A percentile compares a stretch with the other conserved stretches of the same genome.
Evolutionary conservation across 2,329 filamentous ascomycete species (phyloP).

Genomic region (Penicillium sp.): DNA sequence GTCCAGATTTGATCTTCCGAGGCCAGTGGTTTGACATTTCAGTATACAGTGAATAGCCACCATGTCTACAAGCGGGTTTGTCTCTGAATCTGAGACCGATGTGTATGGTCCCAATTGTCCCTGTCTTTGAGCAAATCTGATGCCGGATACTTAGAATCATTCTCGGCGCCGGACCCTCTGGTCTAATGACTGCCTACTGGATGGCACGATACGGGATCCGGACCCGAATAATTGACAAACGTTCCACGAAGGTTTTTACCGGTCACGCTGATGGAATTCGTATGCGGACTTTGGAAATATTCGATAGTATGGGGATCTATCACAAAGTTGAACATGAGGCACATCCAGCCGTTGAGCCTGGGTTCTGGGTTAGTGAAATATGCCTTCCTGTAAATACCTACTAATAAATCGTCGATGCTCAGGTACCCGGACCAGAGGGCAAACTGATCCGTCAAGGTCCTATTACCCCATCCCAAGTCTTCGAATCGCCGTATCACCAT

Average conservation of each 20-base stretch:
- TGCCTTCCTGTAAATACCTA: background rate
- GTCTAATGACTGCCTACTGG: slow-evolving; percentile 53
- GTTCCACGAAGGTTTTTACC: slow-evolving; percentile 36
- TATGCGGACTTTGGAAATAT: slow-evolving; percentile 46
- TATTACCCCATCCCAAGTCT: slow-evolving; percentile 59
- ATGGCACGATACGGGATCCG: slow-evolving; percentile 51
- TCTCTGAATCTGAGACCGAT: slow-evolving; percentile 11
- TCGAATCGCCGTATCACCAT: slow-evolving; percentile 62
- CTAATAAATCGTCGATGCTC: background rate
- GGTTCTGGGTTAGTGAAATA: slow-evolving; percentile 41
- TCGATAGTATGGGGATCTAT: slow-evolving; percentile 69
- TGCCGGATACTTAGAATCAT: slow-evolving; percentile 30
- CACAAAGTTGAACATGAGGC: slow-evolving; percentile 65
- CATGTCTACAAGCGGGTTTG: background rate
- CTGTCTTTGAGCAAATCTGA: background rate
- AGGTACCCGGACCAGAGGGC: slow-evolving; percentile 51
- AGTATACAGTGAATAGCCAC: background rate
- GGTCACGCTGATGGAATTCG: slow-evolving; percentile 29
- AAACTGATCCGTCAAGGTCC: slow-evolving; percentile 59
- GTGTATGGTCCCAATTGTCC: slow-evolving; percentile 8
- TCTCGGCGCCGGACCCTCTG: slow-evolving; percentile 52
- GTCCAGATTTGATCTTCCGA: background rate
- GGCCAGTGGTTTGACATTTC: background rate
- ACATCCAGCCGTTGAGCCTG: slow-evolving; percentile 68
- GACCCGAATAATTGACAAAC: slow-evolving; percentile 50